Evolutionary conservation across 2,329 filamentous ascomycete species (phyloP), one percentile per base, ranked within the genome.

Genomic region (Teratosphaeria gauchensis): DNA sequence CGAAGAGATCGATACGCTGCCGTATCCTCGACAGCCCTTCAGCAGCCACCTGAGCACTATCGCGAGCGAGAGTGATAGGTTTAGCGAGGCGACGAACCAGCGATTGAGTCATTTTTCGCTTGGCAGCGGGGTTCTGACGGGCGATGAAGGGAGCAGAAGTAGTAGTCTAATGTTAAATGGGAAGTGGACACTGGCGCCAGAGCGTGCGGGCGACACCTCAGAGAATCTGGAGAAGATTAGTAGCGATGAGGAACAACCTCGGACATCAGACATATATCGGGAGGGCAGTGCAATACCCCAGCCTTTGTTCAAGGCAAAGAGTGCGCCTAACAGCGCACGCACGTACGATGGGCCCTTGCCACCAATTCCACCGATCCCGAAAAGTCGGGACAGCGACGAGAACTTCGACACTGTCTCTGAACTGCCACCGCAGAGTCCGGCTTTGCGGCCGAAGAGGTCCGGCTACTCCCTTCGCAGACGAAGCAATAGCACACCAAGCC

Each of bases 11-110:
- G 68, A 71, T 59, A 63, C 63, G 8, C 58, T 65, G 24, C 68
- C 69, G 21, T 71, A 65, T 56, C 68, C 66, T 19, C 64, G 68
- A 52, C 61, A 68, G 12, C 67, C 62, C 5, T 70, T 69, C 62
- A 68, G 63, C 59, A 66, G 65, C 55, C 65, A 71, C 56, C 64
- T 73, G 42, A 72, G 71, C 51, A 73, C 71, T 4, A 73, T 73
- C 54, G 69, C 69, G 8, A 73, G 71, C 60, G 69, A 70, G 56
- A 72, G 70, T 54, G 69, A 69, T 21, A 31, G 56, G 33, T 58
- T 59, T 11, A 66, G 67, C 53, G 55, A 66, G 55, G 61, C 58
- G 14, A 63, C 59, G 31, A 69, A 65, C 56, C 67, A 64, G 30
- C 66, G 68, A 46, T 59, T 69, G 51, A 71, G 69, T 54, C 68